Percentiles rank a stretch among this genome's conserved stretches.
Evolutionary conservation across 306 rosid genomes (phyloP).

Genomic region (Prinsepia uniflora): DNA sequence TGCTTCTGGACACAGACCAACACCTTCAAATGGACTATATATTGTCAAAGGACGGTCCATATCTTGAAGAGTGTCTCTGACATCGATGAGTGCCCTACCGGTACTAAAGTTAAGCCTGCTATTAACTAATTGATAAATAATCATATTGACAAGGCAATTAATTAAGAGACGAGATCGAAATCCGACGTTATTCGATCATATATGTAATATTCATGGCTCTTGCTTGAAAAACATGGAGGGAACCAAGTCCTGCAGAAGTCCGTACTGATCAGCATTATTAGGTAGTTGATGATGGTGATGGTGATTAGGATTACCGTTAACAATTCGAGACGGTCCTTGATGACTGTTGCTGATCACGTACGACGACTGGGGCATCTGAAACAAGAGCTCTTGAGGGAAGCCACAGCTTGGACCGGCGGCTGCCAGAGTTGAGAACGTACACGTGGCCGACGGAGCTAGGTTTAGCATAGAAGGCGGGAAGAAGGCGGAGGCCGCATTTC

Average conservation of each 20-base stretch:
- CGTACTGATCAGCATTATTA: constrained; percentile 35
- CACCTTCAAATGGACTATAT: too few species aligned
- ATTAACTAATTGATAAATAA: background rate
- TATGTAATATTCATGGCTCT: constrained; percentile 31
- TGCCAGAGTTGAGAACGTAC: constrained; percentile 10
- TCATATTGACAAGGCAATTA: constrained; percentile 2
- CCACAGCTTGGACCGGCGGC: constrained; percentile 27
- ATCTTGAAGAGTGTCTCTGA: too few species aligned
- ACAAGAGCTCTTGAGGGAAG: constrained; percentile 37
- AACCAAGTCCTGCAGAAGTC: constrained; percentile 69
- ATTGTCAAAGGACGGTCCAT: too few species aligned
- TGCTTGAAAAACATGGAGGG: constrained; percentile 70
- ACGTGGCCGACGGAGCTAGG: constrained; percentile 21
- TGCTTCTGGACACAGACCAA: too few species aligned
- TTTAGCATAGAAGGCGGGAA: constrained; percentile 49
- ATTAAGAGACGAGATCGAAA: background rate
- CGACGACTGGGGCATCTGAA: constrained; percentile 18
- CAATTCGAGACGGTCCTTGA: constrained; percentile 9
- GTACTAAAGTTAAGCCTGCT: too few species aligned
- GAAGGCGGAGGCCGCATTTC: constrained; percentile 48
- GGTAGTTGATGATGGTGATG: constrained; percentile 34
- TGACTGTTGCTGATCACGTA: constrained; percentile 4
- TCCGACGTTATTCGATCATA: too few species aligned
- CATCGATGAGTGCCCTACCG: background rate
- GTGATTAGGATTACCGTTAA: constrained; percentile 3